phyloP scores from a whole-genome alignment of 164 flowering plant genomes.

The Berberis thunbergii region DNA sequence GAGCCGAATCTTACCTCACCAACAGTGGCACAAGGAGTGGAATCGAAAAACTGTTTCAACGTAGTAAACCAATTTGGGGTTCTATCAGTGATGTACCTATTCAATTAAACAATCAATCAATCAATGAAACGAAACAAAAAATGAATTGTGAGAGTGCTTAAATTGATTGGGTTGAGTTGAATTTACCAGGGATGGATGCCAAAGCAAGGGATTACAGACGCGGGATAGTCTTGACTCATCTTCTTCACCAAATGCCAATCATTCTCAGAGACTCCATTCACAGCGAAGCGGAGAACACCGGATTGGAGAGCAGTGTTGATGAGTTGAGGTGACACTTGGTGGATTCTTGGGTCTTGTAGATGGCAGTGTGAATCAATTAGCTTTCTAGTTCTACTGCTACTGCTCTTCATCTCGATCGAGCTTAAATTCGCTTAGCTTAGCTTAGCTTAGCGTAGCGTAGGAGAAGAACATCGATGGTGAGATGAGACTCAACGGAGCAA shows the following conservation, averaged over 20 bases:
- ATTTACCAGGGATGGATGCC: constrained; percentile 86
- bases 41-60: constrained; percentile 43
- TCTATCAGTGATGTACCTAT: constrained; percentile 63
- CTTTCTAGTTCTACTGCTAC: too few species aligned
- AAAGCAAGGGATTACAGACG: constrained; percentile 58
- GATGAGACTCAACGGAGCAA: too few species aligned
- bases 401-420: too few species aligned
- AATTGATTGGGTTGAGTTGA: neutral
- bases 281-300: constrained; percentile 70
- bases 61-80: constrained; percentile 58
- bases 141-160: neutral
- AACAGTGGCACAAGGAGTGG: constrained; percentile 76
- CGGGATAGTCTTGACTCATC: constrained; percentile 54
- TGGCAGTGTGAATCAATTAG: constrained; percentile 92
- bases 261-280: constrained; percentile 79
- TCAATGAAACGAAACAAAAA: neutral
- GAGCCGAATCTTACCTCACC: constrained; percentile 53
- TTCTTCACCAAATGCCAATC: constrained; percentile 86
- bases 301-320: constrained; percentile 39
- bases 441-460: too few species aligned
- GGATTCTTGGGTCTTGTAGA: constrained; percentile 77
- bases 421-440: too few species aligned
- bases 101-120: neutral
- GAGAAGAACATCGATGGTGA: too few species aligned
- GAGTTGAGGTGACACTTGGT: constrained; percentile 40